These are phyloP conservation scores for Lentinus tigrinus DNA, from an alignment of 768 basidiomycete genomes.

Conservation along the genomic window DNA sequence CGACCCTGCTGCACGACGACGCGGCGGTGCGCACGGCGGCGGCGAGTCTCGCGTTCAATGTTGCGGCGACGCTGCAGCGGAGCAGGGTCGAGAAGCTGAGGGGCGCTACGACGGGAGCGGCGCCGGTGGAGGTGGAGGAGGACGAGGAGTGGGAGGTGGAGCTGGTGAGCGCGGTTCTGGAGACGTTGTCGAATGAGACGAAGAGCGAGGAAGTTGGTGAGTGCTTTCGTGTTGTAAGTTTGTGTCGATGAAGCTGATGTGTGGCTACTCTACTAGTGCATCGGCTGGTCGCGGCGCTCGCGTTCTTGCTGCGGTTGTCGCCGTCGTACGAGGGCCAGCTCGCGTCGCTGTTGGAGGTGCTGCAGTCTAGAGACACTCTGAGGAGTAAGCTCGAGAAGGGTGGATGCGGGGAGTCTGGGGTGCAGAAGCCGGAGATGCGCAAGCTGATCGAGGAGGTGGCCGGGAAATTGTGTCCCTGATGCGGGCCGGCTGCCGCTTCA, in stretches of 20 bases:
- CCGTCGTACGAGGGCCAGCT: slow-evolving; percentile 62
- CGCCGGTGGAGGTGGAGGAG: slow-evolving; percentile 42
- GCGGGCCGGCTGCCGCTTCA: neutral
- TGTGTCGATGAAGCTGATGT: slow-evolving; percentile 1
- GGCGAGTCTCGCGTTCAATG: slow-evolving; percentile 80
- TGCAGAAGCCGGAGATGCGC: slow-evolving; percentile 65
- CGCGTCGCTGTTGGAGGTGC: slow-evolving; percentile 61
- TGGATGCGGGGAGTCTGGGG: slow-evolving; percentile 47
- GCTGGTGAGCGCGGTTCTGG: slow-evolving; percentile 77
- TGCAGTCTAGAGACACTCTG: slow-evolving; percentile 59
- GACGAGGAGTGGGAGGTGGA: slow-evolving; percentile 88
- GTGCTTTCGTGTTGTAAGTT: neutral
- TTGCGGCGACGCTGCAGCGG: slow-evolving; percentile 65
- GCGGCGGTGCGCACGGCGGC: slow-evolving; percentile 70
- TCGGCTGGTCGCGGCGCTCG: slow-evolving; percentile 77
- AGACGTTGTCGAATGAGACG: slow-evolving; percentile 71
- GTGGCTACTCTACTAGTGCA: slow-evolving; percentile 53
- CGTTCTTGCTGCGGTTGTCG: slow-evolving; percentile 71
- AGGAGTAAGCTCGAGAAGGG: slow-evolving; percentile 56
- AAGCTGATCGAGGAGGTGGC: slow-evolving; percentile 67
- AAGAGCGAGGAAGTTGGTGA: slow-evolving; percentile 77
- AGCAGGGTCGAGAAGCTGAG: slow-evolving; percentile 46
- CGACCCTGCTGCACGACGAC: slow-evolving; percentile 68
- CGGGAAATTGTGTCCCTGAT: slow-evolving; percentile 34
- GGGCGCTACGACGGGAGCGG: slow-evolving; percentile 26